Conservation (phyloP, 2,329 filamentous ascomycete species). For the Endothia cerciana region DNA sequence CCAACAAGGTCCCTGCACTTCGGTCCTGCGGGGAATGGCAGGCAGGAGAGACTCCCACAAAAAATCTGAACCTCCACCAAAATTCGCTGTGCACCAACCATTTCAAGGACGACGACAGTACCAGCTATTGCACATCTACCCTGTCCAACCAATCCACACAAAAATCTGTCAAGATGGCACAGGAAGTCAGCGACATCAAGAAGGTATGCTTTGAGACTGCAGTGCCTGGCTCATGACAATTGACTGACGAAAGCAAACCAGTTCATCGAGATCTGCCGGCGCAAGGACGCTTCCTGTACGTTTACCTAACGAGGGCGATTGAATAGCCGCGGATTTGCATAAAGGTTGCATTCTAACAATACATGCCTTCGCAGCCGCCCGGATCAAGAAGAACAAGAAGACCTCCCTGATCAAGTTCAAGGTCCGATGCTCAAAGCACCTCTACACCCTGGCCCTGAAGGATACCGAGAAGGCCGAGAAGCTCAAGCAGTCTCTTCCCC, state of each 20-base stretch:
- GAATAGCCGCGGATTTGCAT: conserved; percentile 25
- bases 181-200: conserved; percentile 98
- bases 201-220: conserved; percentile 52
- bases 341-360: conserved; percentile 24
- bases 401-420: conserved; percentile 99
- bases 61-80: conserved; percentile 27
- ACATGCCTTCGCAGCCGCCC: conserved; percentile 63
- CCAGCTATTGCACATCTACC: conserved; percentile 30
- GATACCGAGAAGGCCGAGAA: conserved; percentile 99
- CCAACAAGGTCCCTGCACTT: conserved; percentile 12
- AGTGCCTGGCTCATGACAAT: conserved; percentile 11
- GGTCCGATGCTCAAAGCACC: conserved; percentile 94
- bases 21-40: not conserved
- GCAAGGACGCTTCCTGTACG: conserved; percentile 99
- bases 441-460: conserved; percentile 99
- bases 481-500: conserved; percentile 98
- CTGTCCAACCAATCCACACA: conserved; percentile 32
- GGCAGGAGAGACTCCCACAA: conserved; percentile 23
- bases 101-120: conserved; percentile 24
- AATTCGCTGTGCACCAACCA: conserved; percentile 24
- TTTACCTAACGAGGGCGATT: conserved; percentile 40
- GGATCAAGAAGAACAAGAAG: conserved; percentile 96
- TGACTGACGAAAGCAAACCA: conserved; percentile 46
- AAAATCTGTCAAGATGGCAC: conserved; percentile 84
- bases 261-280: conserved; percentile 99